phyloP scores from a whole-genome alignment of 805 yeast species.

The Myxozyma vanderwaltii region DNA sequence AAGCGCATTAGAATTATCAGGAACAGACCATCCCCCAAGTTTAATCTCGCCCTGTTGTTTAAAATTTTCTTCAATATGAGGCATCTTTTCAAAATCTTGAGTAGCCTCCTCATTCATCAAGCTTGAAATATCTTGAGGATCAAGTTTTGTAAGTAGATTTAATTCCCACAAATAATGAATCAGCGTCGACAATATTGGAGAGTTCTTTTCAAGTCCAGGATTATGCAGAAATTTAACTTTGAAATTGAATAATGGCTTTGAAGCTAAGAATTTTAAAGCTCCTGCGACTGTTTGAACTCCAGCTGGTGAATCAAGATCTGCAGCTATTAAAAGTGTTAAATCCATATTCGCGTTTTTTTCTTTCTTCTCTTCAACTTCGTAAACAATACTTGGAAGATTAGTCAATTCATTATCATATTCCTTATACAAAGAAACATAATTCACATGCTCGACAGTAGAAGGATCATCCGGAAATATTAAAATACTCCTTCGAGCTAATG shows the following conservation, averaged over 20 bases:
- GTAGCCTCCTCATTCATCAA: conserved; percentile 3
- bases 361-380: conserved; percentile 1
- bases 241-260: conserved; percentile 1
- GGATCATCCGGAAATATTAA: conserved; percentile 54
- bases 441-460: conserved; percentile 41
- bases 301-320: conserved; percentile 27
- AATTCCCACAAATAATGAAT: conserved; percentile 14
- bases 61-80: conserved; percentile 9
- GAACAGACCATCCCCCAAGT: conserved; percentile 30
- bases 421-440: conserved; percentile 26
- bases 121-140: conserved; percentile 11
- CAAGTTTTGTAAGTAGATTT: conserved; percentile 7
- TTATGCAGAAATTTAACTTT: conserved; percentile 20
- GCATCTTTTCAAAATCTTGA: conserved; percentile 24
- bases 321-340: conserved; percentile 15
- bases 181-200: conserved; percentile 27
- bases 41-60: conserved; percentile 9
- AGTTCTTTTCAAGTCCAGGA: conserved; percentile 22
- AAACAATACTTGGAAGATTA: conserved; percentile 24
- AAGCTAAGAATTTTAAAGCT: conserved; percentile 4
- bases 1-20: conserved; percentile 25
- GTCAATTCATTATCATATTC: neutral
- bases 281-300: conserved; percentile 21
- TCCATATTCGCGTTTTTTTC: conserved; percentile 11
- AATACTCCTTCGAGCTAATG: conserved; percentile 51